Evolutionary conservation across 2,329 filamentous ascomycete species (phyloP).

Genomic region (Periconia macrospinosa): DNA sequence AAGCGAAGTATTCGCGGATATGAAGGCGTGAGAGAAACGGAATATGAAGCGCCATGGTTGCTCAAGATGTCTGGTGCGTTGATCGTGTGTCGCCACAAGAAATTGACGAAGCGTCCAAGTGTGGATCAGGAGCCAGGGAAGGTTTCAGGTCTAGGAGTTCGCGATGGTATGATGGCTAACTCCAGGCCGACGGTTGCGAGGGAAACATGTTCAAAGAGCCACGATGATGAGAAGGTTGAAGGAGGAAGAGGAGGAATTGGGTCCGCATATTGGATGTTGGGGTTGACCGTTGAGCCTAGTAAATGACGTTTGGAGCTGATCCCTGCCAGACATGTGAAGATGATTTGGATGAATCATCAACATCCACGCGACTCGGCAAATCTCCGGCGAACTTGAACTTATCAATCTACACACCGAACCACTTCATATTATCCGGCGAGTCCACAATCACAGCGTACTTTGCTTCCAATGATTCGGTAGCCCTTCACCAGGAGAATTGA

Average conservation of each 20-base stretch:
- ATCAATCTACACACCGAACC: neutral
- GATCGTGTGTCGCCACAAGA: neutral
- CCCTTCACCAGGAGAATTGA: neutral
- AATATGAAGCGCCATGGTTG: slow-evolving; percentile 52
- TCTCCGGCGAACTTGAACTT: neutral
- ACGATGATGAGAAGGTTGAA: neutral
- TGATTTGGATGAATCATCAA: neutral
- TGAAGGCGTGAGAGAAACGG: slow-evolving; percentile 65
- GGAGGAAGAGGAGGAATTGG: neutral
- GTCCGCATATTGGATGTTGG: neutral
- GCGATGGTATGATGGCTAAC: neutral
- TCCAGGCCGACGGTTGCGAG: neutral
- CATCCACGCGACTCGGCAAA: neutral
- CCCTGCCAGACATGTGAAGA: slow-evolving; percentile 6
- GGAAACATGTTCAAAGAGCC: neutral
- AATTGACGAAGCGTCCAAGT: neutral
- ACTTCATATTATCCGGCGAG: neutral
- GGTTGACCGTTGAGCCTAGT: neutral
- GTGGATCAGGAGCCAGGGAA: neutral
- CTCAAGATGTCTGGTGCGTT: neutral
- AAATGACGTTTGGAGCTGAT: slow-evolving; percentile 2
- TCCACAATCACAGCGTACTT: neutral
- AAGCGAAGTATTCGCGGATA: slow-evolving; percentile 78
- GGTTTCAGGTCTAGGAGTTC: neutral
- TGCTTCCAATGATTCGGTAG: slow-evolving; percentile 14